Evolutionary conservation across 805 yeast species (phyloP), one percentile per base, ranked within the genome.

Genomic region (Yarrowia phangngaensis): DNA sequence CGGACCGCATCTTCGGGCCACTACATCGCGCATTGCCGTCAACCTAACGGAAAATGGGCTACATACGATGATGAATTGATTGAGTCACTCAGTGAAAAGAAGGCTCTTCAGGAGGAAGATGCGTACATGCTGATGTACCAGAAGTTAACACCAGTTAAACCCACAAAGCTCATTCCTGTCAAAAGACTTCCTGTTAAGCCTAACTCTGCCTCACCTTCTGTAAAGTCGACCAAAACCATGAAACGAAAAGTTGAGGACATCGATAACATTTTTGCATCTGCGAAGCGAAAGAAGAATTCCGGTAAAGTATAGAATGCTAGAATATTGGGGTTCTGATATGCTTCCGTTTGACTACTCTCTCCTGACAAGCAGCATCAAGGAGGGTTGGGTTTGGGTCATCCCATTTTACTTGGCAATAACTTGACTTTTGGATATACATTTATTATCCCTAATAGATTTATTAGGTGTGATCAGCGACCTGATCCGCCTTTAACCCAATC

Each of bases 1-100:
- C 73, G 97, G 54, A 84, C 95, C 1, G 80, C 89, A 11, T 80
- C 88, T 34, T 80, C 92, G 3, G 98, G 98, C 3, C 98, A 92
- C 65, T 92, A 92, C 60, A 77, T 88, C 52, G 84, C 95, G 0
- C 87, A 85, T 61, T 85, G 95, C 61, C 76, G 83, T 54, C 96
- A 89, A 65, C 95, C 97, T 1, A 92, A 85, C 65, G 90, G 88
- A 2, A 67, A 82, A 2, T 92, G 97, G 98, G 81, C 87, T 20
- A 81, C 87, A 8, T 92, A 90, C 64, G 97, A 92, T 62, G 98
- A 92, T 63, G 98, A 92, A 59, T 79, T 82, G 59, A 79, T 86
- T 56, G 83, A 85, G 59, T 72, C 71, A 52, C 79, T 85, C 48
- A 72, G 81, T 26, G 92, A 85, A 58, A 72, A 76, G 51, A 79